A percentile compares a stretch with the other conserved stretches of the same genome.
phyloP scores from a whole-genome alignment of 768 basidiomycete species.

The Lactarius hatsudake region DNA sequence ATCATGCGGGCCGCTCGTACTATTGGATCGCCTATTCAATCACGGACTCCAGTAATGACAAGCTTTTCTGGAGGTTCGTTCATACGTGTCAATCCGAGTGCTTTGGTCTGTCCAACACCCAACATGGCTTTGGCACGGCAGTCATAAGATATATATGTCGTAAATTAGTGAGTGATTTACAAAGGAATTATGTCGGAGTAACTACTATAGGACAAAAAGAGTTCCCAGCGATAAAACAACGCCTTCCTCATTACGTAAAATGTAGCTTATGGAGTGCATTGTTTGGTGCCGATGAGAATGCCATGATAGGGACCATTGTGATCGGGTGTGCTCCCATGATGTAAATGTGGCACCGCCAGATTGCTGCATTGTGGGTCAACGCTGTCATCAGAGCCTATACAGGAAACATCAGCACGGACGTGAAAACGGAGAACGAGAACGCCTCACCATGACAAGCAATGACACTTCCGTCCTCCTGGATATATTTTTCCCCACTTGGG shows the following conservation, averaged over 20 bases:
- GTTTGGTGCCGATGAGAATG: constrained; percentile 52
- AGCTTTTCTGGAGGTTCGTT: too few relatives aligned
- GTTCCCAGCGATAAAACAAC: not conserved
- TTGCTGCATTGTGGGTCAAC: constrained; percentile 54
- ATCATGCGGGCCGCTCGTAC: too few relatives aligned
- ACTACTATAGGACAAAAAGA: not conserved
- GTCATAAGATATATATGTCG: too few relatives aligned
- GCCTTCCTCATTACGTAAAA: not conserved
- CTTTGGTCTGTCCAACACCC: too few relatives aligned
- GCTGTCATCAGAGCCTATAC: constrained; percentile 46
- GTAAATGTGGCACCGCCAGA: constrained; percentile 50
- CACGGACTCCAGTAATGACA: too few relatives aligned
- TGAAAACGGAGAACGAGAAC: not conserved
- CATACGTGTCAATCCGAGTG: too few relatives aligned
- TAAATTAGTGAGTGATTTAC: too few relatives aligned
- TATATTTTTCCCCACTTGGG: constrained; percentile 21
- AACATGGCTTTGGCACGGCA: too few relatives aligned
- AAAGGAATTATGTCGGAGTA: too few relatives aligned
- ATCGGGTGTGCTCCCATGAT: constrained; percentile 37
- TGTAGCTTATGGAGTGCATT: constrained; percentile 28
- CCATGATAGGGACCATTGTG: constrained; percentile 60
- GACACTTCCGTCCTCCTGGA: constrained; percentile 7
- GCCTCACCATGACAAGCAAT: constrained; percentile 15
- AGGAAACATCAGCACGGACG: not conserved
- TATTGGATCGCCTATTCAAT: too few relatives aligned